Base-by-base conservation (phyloP, 2,329 filamentous ascomycete species). In the Lasiodiplodia theobromae region DNA sequence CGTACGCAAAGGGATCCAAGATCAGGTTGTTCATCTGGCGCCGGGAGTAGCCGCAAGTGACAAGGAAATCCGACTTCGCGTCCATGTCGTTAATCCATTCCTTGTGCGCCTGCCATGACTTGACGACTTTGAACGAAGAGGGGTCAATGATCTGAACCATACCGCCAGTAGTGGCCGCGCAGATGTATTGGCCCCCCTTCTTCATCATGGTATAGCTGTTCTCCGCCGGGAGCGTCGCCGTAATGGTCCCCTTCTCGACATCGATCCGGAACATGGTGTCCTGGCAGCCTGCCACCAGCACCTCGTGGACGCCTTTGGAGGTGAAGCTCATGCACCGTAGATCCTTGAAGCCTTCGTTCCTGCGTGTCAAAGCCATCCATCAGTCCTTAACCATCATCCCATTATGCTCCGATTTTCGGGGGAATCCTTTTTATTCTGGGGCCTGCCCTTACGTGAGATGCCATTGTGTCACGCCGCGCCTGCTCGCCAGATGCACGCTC, bases 41-140 rank as follows among this genome's bases (percentile, higher is more conserved):
- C 28, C 93, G 87, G 1, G 95, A 97, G 80, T 93, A 97, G 44
- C 96, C 96, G 78, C 96, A 99, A 4, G 96, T 98, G 25, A 98
- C 92, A 66, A 99, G 89, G 72, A 96, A 96, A 78, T 98, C 95
- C 75, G 96, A 93, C 76, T 96, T 92, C 10, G 94, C 93, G 82
- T 99, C 96, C 92, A 99, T 97, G 78, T 98, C 95, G 78, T 93
- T 97, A 77, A 99, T 92, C 64, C 90, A 88, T 10, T 93, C 92
- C 1, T 91, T 91, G 77, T 99, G 96, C 0, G 95, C 94, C 77
- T 93, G 93, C 92, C 96, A 99, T 12, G 88, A 89, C 77, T 95
- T 96, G 73, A 96, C 85, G 5, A 97, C 86, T 52, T 88, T 87
- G 75, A 97, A 92, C 68, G 86, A 92, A 67, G 88, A 84, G 1